Base-by-base conservation (phyloP, 2,329 filamentous ascomycete genomes). In the Chrysosporium keratinophilum region DNA sequence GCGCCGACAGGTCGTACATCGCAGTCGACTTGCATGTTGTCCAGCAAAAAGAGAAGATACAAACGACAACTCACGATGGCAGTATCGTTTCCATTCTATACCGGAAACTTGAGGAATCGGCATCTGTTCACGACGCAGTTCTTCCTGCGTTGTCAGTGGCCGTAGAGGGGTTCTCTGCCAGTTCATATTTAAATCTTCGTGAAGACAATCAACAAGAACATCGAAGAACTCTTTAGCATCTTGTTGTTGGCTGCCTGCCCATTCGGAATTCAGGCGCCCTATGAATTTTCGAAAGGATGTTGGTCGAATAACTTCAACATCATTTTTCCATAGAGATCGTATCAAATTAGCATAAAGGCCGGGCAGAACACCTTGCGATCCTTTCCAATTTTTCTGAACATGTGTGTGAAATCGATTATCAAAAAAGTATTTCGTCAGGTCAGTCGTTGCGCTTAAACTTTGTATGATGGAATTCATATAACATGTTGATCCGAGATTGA, bases 391-490 rank as follows among this genome's bases (percentile, higher is more conserved):
- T 63, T 72, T 76, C 64, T 75, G 81, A 60, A 85, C 80, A 76
- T 69, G 78, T 63, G 65, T 74, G 61, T 65, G 79, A 70, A 70
- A 87, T 63, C 65, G 85, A 64, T 73, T 84, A 73, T 71, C 82
- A 66, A 70, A 79, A 73, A 78, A 95, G 78, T 71, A 81, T 70
- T 64, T 80, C 65, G 78, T 80, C 41, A 84, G 68, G 15, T 76
- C 73, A 7, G 77, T 71, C 0, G 89, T 91, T 1, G 83, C 84
- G 55, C 87, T 85, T 15, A 96, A 73, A 56, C 85, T 86, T 68
- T 97, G 91, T 23, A 97, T 75, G 0, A 84, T 84, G n/a, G 88
- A 84, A 68, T 95, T 96, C 76, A 93, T 89, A 65, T 95, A 96
- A 67, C 91, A 96, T 59, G 86, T 90, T 45, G 85, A 84, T 1